Conservation (phyloP, 495 filamentous ascomycete species). For the Hypoxylon fragiforme region DNA sequence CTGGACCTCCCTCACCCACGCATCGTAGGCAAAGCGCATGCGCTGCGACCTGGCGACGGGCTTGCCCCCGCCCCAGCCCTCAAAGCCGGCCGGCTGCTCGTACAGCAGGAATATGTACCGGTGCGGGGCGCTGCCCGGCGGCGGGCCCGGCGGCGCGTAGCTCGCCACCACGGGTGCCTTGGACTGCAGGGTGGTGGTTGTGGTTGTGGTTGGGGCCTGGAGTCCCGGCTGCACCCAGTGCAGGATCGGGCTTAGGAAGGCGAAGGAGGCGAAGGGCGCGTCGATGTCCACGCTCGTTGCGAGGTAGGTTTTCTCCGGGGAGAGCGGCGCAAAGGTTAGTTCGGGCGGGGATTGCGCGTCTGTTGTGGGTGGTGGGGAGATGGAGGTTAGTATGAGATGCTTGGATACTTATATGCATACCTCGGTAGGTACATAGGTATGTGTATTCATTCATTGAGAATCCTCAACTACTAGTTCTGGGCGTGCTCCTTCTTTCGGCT, state of each 20-base stretch:
- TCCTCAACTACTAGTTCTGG: too few relatives aligned
- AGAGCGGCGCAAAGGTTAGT: conserved; percentile 16
- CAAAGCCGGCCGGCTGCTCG: conserved; percentile 57
- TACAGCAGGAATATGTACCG: conserved; percentile 62
- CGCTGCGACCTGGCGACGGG: conserved; percentile 45
- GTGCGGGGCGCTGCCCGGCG: conserved; percentile 54
- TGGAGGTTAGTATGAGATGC: conserved; percentile 7
- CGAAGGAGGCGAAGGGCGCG: conserved; percentile 55
- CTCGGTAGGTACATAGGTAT: too few relatives aligned
- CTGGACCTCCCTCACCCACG: conserved; percentile 50
- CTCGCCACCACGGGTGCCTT: conserved; percentile 40
- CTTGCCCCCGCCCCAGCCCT: conserved; percentile 30
- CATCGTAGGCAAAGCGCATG: conserved; percentile 57
- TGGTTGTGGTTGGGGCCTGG: conserved; percentile 27
- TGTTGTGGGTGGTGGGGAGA: background rate
- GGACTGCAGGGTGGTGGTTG: conserved; percentile 12
- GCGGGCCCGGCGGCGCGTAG: conserved; percentile 57
- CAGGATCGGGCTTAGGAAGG: conserved; percentile 54
- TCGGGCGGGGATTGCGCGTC: conserved; percentile 17
- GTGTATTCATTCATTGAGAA: too few relatives aligned
- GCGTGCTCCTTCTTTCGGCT: background rate
- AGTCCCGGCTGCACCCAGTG: conserved; percentile 55
- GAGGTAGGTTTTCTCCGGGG: conserved; percentile 44
- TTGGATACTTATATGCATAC: too few relatives aligned
- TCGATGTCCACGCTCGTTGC: conserved; percentile 55